Conservation (phyloP, 495 filamentous ascomycete species). For the Rhizodiscina lignyota region DNA sequence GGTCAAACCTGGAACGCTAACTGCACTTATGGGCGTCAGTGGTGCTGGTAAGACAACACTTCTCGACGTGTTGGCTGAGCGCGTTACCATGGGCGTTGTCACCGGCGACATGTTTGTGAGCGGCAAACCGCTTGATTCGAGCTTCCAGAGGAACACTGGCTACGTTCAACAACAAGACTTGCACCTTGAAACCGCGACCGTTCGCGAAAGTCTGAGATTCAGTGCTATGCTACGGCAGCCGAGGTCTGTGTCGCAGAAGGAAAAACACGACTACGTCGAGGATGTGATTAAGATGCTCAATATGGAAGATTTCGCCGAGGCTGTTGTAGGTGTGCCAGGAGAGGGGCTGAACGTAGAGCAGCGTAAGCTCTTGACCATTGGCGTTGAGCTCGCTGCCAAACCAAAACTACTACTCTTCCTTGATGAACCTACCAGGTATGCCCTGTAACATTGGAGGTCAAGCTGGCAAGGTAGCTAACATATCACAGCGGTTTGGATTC, state of each 20-base stretch:
- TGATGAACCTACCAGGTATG: slow-evolving; percentile 17
- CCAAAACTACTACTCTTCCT: slow-evolving; percentile 13
- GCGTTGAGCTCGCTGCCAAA: slow-evolving; percentile 11
- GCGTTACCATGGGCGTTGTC: slow-evolving; percentile 7
- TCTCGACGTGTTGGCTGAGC: slow-evolving; percentile 7
- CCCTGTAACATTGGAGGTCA: not conserved
- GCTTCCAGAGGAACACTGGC: slow-evolving; percentile 11
- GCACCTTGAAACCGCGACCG: slow-evolving; percentile 9
- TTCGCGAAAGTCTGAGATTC: slow-evolving; percentile 11
- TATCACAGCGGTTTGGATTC: slow-evolving; percentile 65
- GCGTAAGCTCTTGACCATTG: slow-evolving; percentile 13
- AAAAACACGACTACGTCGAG: slow-evolving; percentile 11
- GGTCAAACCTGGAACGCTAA: slow-evolving; percentile 12
- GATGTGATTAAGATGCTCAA: slow-evolving; percentile 8
- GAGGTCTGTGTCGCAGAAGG: not conserved
- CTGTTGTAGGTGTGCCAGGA: slow-evolving; percentile 10
- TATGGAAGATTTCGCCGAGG: slow-evolving; percentile 11
- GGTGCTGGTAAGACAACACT: slow-evolving; percentile 14
- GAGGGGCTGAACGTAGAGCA: slow-evolving; percentile 13
- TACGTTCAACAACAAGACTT: slow-evolving; percentile 12
- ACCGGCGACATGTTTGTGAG: slow-evolving; percentile 8
- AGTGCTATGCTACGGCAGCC: slow-evolving; percentile 11
- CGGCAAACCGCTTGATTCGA: slow-evolving; percentile 3
- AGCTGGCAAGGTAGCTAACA: slow-evolving; percentile 41
- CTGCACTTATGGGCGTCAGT: slow-evolving; percentile 13